Conservation (phyloP, 306 rosid species). For the Dryas drummondii region DNA sequence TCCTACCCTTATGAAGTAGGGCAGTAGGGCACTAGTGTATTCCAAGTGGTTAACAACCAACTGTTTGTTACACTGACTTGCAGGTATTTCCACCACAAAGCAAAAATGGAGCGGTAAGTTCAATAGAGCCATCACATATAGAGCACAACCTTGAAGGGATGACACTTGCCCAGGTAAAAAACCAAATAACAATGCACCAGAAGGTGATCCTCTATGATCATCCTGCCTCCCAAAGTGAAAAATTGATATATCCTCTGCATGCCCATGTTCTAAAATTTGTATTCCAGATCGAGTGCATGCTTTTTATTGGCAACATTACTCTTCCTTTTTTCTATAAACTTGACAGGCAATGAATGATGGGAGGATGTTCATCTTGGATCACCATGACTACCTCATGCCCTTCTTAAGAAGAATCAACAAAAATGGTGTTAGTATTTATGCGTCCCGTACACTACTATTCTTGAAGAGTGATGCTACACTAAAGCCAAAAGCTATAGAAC, state of each 20-base stretch:
- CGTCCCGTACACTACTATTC: slow-evolving; percentile 68
- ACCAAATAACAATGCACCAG: background rate
- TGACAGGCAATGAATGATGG: slow-evolving; percentile 50
- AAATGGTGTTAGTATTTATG: slow-evolving; percentile 47
- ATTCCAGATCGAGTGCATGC: background rate
- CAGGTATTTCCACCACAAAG: slow-evolving; percentile 59
- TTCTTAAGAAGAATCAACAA: slow-evolving; percentile 55
- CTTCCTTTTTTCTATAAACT: slow-evolving; percentile 2
- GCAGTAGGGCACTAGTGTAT: background rate
- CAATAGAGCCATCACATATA: slow-evolving; percentile 41
- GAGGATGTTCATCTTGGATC: slow-evolving; percentile 64
- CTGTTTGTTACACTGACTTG: slow-evolving; percentile 6
- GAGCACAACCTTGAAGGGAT: slow-evolving; percentile 63
- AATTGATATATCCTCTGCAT: background rate
- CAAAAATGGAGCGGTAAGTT: slow-evolving; percentile 46
- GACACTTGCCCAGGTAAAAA: slow-evolving; percentile 44
- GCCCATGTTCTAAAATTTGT: background rate
- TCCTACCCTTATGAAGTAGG: background rate
- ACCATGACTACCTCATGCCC: slow-evolving; percentile 69
- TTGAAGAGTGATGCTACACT: slow-evolving; percentile 55
- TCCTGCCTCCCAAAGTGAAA: background rate
- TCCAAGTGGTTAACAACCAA: background rate
- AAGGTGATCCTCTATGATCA: background rate
- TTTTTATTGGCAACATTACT: background rate
- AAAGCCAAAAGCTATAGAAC: slow-evolving; percentile 71